phyloP scores from a whole-genome alignment of 495 filamentous ascomycete species.

The Saxispiralis lemnorum region DNA sequence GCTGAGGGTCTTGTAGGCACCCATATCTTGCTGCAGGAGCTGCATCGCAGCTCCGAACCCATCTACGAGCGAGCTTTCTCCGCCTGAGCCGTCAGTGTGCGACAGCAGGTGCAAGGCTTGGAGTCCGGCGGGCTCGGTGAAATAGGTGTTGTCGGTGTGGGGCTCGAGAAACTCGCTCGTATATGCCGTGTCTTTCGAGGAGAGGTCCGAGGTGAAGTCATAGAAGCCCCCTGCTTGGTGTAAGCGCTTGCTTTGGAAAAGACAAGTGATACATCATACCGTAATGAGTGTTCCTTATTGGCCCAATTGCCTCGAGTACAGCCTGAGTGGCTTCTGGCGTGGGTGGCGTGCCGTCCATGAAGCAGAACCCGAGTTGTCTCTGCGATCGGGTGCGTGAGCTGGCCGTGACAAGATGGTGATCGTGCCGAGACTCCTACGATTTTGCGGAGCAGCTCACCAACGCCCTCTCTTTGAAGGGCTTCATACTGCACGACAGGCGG shows the following conservation, averaged over 20 bases:
- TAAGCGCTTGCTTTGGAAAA: too few species aligned
- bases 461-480: slow-evolving; percentile 35
- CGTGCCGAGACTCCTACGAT: slow-evolving; percentile 33
- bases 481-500: slow-evolving; percentile 40
- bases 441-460: slow-evolving; percentile 37
- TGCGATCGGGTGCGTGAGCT: slow-evolving; percentile 14
- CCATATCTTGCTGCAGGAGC: slow-evolving; percentile 31
- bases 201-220: slow-evolving; percentile 78
- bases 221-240: slow-evolving; percentile 55
- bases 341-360: slow-evolving; percentile 47
- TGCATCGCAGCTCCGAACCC: slow-evolving; percentile 53
- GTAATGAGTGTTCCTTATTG: slow-evolving; percentile 77
- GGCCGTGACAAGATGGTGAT: background rate
- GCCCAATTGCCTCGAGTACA: slow-evolving; percentile 61
- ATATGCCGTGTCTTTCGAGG: slow-evolving; percentile 84
- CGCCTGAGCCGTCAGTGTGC: slow-evolving; percentile 49
- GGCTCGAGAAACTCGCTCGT: slow-evolving; percentile 56
- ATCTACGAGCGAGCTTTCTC: slow-evolving; percentile 62
- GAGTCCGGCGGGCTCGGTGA: slow-evolving; percentile 72
- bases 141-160: slow-evolving; percentile 91
- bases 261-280: slow-evolving; percentile 36
- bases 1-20: slow-evolving; percentile 36
- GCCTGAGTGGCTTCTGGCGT: slow-evolving; percentile 48
- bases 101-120: slow-evolving; percentile 81
- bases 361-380: slow-evolving; percentile 49